phyloP scores from a whole-genome alignment of 805 yeast genomes.

The Lachancea quebecensis region DNA sequence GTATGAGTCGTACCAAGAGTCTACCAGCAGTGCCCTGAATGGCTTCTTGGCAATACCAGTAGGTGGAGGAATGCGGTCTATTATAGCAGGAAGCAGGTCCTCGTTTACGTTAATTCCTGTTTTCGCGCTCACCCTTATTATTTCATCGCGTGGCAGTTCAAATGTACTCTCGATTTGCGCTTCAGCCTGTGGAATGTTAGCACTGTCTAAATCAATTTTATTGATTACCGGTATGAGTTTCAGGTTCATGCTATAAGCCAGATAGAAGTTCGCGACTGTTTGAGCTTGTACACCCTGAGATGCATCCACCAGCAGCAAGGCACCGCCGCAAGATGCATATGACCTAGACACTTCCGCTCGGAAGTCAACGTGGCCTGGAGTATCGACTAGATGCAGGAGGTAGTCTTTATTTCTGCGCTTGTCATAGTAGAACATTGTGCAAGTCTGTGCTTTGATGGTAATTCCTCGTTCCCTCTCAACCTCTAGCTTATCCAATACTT shows the following conservation, averaged over 20 bases:
- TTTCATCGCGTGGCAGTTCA: conserved; percentile 67
- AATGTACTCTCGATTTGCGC: conserved; percentile 82
- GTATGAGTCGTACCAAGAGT: conserved; percentile 94
- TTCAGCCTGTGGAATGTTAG: conserved; percentile 72
- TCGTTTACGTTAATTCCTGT: conserved; percentile 72
- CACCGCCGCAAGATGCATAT: conserved; percentile 95
- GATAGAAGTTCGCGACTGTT: conserved; percentile 92
- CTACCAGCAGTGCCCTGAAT: conserved; percentile 58
- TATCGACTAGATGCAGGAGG: conserved; percentile 83
- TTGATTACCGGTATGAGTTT: conserved; percentile 83
- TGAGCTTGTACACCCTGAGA: conserved; percentile 97
- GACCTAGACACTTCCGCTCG: conserved; percentile 84
- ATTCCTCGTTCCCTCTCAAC: conserved; percentile 96
- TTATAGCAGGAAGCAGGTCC: conserved; percentile 69
- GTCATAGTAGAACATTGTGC: conserved; percentile 78
- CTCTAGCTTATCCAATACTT: conserved; percentile 83
- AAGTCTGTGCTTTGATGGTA: conserved; percentile 95
- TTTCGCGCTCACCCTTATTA: conserved; percentile 85
- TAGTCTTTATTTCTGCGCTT: conserved; percentile 58
- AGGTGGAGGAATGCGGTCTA: conserved; percentile 78
- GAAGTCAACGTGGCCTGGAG: conserved; percentile 98
- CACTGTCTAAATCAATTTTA: conserved; percentile 78
- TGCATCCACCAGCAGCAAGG: conserved; percentile 84
- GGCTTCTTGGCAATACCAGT: conserved; percentile 55
- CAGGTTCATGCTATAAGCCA: conserved; percentile 81